Evolutionary conservation across 306 rosid species (phyloP).

Genomic region (Gastrolobium villosum): DNA sequence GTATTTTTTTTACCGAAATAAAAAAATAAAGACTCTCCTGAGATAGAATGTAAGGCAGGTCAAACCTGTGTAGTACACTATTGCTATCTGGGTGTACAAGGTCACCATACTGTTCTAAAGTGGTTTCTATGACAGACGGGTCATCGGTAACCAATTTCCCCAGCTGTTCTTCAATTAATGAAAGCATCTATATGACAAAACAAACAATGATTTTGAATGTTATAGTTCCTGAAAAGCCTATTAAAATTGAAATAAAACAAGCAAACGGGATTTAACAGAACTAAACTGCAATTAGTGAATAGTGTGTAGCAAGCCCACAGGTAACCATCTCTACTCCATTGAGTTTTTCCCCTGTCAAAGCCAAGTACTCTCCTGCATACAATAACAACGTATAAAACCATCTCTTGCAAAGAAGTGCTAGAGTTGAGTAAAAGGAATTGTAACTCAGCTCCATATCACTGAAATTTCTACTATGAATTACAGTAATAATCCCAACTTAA

Average conservation of each 20-base stretch:
- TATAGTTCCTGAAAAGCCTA: conserved; percentile 21
- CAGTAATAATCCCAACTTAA: neutral
- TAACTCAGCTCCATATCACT: neutral
- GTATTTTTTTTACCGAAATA: conserved; percentile 4
- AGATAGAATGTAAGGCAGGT: conserved; percentile 28
- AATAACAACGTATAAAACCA: conserved; percentile 30
- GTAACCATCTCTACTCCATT: conserved; percentile 84
- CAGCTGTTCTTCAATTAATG: conserved; percentile 83
- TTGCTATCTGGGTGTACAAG: conserved; percentile 61
- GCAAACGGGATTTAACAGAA: conserved; percentile 45
- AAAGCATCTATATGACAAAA: conserved; percentile 68
- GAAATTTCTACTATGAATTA: neutral
- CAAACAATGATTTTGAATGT: conserved; percentile 36
- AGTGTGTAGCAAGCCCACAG: conserved; percentile 95
- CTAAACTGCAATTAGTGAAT: conserved; percentile 74
- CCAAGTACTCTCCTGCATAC: conserved; percentile 90
- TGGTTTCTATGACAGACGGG: conserved; percentile 83
- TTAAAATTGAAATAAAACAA: conserved; percentile 14
- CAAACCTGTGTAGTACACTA: conserved; percentile 78
- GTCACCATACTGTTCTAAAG: conserved; percentile 82
- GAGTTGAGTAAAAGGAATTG: neutral
- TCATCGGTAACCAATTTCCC: conserved; percentile 85
- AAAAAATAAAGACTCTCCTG: neutral
- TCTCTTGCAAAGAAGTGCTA: too few species aligned
- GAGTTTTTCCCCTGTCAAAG: conserved; percentile 86